Evolutionary conservation across 768 basidiomycete genomes (phyloP).

Genomic region (Leccinum incarnatum): DNA sequence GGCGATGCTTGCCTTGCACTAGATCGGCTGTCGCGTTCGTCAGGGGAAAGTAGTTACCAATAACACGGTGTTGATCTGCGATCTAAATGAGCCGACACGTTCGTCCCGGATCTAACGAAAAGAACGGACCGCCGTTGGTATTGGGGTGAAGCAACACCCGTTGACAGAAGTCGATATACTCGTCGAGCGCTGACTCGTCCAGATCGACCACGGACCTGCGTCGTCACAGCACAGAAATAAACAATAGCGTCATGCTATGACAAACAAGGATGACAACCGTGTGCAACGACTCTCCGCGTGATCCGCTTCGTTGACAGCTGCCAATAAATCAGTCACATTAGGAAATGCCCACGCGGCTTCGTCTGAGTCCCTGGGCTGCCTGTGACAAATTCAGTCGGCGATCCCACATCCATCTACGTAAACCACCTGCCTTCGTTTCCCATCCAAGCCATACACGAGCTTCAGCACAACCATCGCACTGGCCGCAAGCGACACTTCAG

Average conservation of each 20-base stretch:
- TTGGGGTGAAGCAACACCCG: conserved; percentile 42
- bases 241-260: conserved; percentile 13
- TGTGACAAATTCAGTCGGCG: conserved; percentile 26
- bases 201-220: conserved; percentile 55
- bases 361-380: conserved; percentile 40
- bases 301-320: conserved; percentile 37
- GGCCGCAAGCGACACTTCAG: conserved; percentile 63
- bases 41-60: conserved; percentile 45
- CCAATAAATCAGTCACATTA: conserved; percentile 46
- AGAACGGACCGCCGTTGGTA: conserved; percentile 23
- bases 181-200: conserved; percentile 51
- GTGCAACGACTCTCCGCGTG: conserved; percentile 37
- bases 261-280: conserved; percentile 43
- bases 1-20: neutral
- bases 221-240: conserved; percentile 1
- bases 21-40: neutral
- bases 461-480: conserved; percentile 71
- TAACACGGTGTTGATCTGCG: conserved; percentile 29
- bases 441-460: conserved; percentile 84
- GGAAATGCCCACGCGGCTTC: conserved; percentile 68
- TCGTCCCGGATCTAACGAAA: conserved; percentile 7
- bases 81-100: conserved; percentile 9
- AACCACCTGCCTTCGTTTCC: conserved; percentile 47
- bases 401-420: conserved; percentile 3
- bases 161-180: conserved; percentile 66